Conservation (phyloP, 1,139 yeast genomes). For the Hyphopichia buzzinii region DNA sequence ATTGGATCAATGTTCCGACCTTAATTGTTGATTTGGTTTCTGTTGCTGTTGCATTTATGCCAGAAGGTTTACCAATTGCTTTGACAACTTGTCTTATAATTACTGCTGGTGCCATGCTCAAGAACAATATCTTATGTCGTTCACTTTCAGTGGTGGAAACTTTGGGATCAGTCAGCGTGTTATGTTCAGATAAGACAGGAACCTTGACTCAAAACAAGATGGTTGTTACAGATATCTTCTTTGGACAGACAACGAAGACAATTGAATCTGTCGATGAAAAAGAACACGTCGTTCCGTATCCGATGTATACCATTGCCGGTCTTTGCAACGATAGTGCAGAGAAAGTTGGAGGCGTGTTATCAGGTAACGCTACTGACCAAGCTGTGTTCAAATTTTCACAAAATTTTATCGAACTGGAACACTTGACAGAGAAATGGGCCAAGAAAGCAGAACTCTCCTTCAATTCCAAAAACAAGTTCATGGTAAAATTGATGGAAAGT, state of each 20-base stretch:
- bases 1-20: constrained; percentile 32
- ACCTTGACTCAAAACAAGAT: constrained; percentile 34
- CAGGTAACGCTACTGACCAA: constrained; percentile 51
- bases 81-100: constrained; percentile 33
- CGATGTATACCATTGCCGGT: constrained; percentile 24
- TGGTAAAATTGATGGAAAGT: constrained; percentile 34
- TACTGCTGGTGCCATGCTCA: constrained; percentile 29
- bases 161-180: constrained; percentile 33
- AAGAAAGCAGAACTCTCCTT: constrained; percentile 36
- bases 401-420: constrained; percentile 12
- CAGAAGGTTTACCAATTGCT: constrained; percentile 37
- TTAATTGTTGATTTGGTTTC: constrained; percentile 33
- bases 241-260: constrained; percentile 15
- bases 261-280: constrained; percentile 13
- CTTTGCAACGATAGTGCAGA: constrained; percentile 44
- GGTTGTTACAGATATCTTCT: constrained; percentile 26
- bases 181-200: constrained; percentile 38
- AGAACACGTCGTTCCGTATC: not conserved
- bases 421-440: constrained; percentile 14
- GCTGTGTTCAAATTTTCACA: constrained; percentile 41
- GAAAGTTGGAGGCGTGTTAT: constrained; percentile 16
- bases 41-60: constrained; percentile 33
- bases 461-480: constrained; percentile 48
- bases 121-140: constrained; percentile 28
- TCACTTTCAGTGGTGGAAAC: constrained; percentile 32